A percentile compares a stretch with the other conserved stretches of the same genome.
Conservation (phyloP, 345 rosid genomes). For the Melaleuca quinquenervia region DNA sequence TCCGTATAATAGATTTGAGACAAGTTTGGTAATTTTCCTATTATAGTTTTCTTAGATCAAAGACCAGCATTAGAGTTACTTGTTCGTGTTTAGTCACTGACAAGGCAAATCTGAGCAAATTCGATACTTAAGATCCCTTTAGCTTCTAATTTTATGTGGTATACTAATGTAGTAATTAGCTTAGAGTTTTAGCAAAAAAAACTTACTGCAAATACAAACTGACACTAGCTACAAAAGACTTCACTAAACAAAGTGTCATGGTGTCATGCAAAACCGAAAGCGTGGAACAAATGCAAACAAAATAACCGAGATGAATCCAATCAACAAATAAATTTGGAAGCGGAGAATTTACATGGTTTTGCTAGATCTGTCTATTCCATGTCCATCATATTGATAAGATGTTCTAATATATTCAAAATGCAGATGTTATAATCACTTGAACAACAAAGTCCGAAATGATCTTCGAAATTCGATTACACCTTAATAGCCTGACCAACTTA, state of each 20-base stretch:
- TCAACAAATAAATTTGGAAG: accelerated
- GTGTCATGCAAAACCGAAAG: neutral
- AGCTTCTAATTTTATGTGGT: neutral
- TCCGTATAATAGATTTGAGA: neutral
- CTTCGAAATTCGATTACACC: neutral
- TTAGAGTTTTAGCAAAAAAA: neutral
- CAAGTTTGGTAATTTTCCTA: neutral
- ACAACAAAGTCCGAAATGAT: neutral
- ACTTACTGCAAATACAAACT: neutral
- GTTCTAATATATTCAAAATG: neutral
- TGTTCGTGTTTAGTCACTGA: neutral
- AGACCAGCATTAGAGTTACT: neutral
- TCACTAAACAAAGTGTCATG: neutral
- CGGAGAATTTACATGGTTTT: neutral
- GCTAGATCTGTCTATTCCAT: neutral
- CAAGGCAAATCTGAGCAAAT: neutral
- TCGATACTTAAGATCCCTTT: neutral
- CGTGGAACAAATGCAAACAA: neutral
- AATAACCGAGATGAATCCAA: neutral
- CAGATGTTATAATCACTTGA: neutral
- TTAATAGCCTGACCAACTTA: neutral
- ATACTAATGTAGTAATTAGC: neutral
- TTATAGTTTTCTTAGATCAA: neutral
- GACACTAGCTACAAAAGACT: neutral
- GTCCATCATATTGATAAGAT: neutral